A percentile compares a stretch with the other conserved stretches of the same genome.
phyloP scores from a whole-genome alignment of 2,329 filamentous ascomycete species.

The Penicillium expansum region DNA sequence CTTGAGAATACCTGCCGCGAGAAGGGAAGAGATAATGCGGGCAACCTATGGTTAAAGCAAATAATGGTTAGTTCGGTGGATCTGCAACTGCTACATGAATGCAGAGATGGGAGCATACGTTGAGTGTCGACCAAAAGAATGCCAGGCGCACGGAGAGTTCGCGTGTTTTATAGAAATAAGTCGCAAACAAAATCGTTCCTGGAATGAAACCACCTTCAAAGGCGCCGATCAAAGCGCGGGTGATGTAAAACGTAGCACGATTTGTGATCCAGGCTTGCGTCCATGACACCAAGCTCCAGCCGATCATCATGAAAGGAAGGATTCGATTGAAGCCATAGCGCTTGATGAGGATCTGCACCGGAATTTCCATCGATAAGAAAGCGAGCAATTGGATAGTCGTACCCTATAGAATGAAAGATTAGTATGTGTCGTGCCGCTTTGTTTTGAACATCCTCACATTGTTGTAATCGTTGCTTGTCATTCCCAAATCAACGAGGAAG shows the following conservation, averaged over 20 bases:
- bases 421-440: conserved; percentile 34
- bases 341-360: conserved; percentile 57
- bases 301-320: conserved; percentile 55
- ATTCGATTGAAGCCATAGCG: conserved; percentile 55
- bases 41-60: conserved; percentile 38
- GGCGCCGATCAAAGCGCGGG: conserved; percentile 42
- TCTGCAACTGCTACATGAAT: not conserved
- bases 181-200: conserved; percentile 53
- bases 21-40: conserved; percentile 35
- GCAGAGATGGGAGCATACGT: conserved; percentile 23
- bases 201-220: conserved; percentile 60
- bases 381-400: conserved; percentile 41
- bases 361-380: conserved; percentile 56
- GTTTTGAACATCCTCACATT: conserved; percentile 38
- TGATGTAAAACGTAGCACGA: conserved; percentile 38
- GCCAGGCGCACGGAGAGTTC: conserved; percentile 62
- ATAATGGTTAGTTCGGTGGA: not conserved
- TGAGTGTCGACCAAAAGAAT: not conserved
- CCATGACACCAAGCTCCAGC: conserved; percentile 51
- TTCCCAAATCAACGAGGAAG: conserved; percentile 46
- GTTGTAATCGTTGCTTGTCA: conserved; percentile 39
- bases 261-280: conserved; percentile 48
- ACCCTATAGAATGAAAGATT: conserved; percentile 35
- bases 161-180: conserved; percentile 65
- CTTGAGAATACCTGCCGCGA: conserved; percentile 39